Conservation (phyloP, 2,329 filamentous ascomycete species). For the Talaromyces marneffei region DNA sequence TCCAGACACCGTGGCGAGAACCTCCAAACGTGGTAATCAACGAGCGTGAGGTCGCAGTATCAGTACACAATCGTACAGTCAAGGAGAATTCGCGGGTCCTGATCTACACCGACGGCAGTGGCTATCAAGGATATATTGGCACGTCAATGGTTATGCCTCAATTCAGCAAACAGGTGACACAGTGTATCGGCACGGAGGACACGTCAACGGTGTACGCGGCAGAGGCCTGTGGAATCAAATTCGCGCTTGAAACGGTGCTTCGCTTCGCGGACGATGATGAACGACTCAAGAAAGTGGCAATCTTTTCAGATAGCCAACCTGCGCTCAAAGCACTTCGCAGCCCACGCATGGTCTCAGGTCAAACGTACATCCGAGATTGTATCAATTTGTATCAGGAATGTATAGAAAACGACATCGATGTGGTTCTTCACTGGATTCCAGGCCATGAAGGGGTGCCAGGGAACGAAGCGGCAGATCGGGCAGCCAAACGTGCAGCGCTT, state of each 20-base stretch:
- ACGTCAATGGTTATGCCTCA: background rate
- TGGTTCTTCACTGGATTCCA: conserved; percentile 1
- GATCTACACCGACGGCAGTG: conserved; percentile 2
- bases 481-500: background rate
- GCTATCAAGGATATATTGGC: background rate
- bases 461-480: background rate
- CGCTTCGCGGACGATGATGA: background rate
- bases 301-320: background rate
- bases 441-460: background rate
- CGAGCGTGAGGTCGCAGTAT: background rate
- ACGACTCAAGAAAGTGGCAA: background rate
- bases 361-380: background rate
- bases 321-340: background rate
- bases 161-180: background rate
- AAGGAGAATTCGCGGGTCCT: background rate
- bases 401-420: background rate
- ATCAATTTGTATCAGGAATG: background rate
- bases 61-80: background rate
- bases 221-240: background rate
- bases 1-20: conserved; percentile 10
- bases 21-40: conserved; percentile 11
- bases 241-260: background rate
- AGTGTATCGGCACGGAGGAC: background rate
- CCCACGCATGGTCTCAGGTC: background rate
- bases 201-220: background rate